Evolutionary conservation across 495 filamentous ascomycete species (phyloP).

Genomic region (Neurospora sp.): DNA sequence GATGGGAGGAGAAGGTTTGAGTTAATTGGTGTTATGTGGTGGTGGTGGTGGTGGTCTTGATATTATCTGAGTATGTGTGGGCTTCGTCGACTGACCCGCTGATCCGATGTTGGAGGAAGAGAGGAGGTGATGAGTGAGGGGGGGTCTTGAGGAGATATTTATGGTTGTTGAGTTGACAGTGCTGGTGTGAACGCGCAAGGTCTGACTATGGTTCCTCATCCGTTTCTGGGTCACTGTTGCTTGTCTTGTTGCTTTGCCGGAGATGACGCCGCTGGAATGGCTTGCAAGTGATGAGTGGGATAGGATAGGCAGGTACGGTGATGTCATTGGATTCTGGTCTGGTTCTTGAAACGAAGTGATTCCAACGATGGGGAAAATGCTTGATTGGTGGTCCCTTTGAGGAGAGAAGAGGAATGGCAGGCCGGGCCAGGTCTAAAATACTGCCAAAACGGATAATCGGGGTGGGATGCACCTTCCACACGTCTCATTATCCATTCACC

Average conservation of each 20-base stretch:
- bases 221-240: not conserved
- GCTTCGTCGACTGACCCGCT: not conserved
- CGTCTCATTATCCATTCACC: not conserved
- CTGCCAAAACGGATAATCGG: not conserved
- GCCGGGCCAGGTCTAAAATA: not conserved
- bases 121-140: not conserved
- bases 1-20: not conserved
- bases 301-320: not conserved
- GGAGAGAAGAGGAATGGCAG: not conserved
- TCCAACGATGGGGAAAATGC: not conserved
- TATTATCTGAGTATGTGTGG: not conserved
- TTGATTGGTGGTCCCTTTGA: not conserved
- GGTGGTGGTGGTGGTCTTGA: not conserved
- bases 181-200: not conserved
- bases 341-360: not conserved
- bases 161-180: not conserved
- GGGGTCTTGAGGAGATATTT: not conserved
- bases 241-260: not conserved
- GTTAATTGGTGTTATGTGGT: not conserved
- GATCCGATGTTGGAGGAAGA: not conserved
- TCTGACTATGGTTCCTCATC: not conserved
- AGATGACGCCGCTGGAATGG: not conserved
- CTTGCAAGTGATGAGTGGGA: not conserved
- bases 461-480: not conserved
- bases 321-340: not conserved